Base-by-base conservation (phyloP, 2,329 filamentous ascomycete genomes). In the Sclerotinia glacialis region DNA sequence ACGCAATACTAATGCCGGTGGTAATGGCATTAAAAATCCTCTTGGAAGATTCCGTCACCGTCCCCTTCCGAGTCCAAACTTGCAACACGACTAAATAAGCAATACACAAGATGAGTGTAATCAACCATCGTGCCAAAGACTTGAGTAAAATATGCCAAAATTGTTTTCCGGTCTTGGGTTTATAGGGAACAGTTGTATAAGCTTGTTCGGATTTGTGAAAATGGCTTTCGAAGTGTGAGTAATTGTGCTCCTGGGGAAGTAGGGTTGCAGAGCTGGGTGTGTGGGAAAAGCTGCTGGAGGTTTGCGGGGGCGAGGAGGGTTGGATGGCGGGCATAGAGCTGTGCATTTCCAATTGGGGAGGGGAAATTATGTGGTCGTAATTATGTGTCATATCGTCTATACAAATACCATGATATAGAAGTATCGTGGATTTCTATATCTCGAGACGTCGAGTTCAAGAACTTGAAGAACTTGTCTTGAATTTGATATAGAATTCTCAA, bases 11-110 rank as follows among this genome's bases (percentile, higher is more conserved):
- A 6, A 82, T 73, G 0, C 77, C 80, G 0, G 80, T 80, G 26
- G 81, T 78, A n/a, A 81, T 69, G 0, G 78, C 74, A 65, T 82
- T 82, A 69, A 79, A 82, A 59, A 77, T 71, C 37, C 77, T 76
- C 69, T 82, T 83, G 23, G 74, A 72, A 1, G 47, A 62, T 66
- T 75, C 75, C 4, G 70, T 70, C 71, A 80, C 75, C 44, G 76
- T 76, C 2, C 68, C 67, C 40, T 72, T 72, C 0, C 63, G 60
- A 37, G 67, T 58, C 66, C 69, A 74, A 2, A 69, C 23, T 3
- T 42, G 34, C 16, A 69, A 67, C 3, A 68, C 65, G 8, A 71
- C 16, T 6, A 71, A 18, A 67, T 74, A 76, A 7, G 66, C 70
- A 16, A 56, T 65, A 53, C 74, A 76, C 1, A 75, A 68, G 7